Conservation (phyloP, 2,329 filamentous ascomycete genomes). For the Erysiphe neolycopersici region DNA sequence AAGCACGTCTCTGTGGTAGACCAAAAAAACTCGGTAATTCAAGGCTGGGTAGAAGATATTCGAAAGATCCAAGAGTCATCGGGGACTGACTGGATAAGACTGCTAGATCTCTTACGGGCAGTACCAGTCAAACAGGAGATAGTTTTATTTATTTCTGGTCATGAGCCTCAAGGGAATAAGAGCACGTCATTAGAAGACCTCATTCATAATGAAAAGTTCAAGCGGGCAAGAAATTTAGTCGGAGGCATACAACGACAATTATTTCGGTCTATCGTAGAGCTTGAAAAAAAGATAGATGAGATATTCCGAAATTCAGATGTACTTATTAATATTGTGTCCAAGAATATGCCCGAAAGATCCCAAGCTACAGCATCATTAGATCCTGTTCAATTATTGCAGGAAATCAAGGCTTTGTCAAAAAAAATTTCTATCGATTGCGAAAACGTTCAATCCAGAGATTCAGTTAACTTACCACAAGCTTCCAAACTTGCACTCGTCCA, state of each 20-base stretch:
- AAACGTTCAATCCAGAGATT: conserved; percentile 39
- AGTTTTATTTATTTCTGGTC: conserved; percentile 34
- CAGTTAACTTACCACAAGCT: conserved; percentile 34
- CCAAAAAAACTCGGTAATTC: conserved; percentile 41
- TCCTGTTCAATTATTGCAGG: conserved; percentile 42
- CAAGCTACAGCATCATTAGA: conserved; percentile 32
- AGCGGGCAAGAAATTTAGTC: conserved; percentile 41
- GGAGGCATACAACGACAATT: conserved; percentile 31
- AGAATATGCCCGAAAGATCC: conserved; percentile 23
- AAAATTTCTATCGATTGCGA: conserved; percentile 76
- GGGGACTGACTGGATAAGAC: conserved; percentile 37
- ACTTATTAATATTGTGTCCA: conserved; percentile 36
- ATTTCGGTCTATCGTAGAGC: conserved; percentile 27
- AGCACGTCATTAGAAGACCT: conserved; percentile 44
- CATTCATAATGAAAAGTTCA: conserved; percentile 46
- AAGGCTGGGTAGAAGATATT: conserved; percentile 41
- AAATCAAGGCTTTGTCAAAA: conserved; percentile 62
- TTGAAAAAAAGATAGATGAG: conserved; percentile 31
- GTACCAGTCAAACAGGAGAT: conserved; percentile 40
- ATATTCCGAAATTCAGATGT: conserved; percentile 34
- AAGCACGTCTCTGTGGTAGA: conserved; percentile 46
- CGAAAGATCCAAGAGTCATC: conserved; percentile 40
- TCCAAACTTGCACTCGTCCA: conserved; percentile 37
- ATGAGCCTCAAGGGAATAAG: conserved; percentile 18
- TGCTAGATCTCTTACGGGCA: conserved; percentile 34